Percentiles rank a stretch among this genome's conserved stretches.
phyloP scores from a whole-genome alignment of 208 protist species.

The Trypanosoma platydactyli region DNA sequence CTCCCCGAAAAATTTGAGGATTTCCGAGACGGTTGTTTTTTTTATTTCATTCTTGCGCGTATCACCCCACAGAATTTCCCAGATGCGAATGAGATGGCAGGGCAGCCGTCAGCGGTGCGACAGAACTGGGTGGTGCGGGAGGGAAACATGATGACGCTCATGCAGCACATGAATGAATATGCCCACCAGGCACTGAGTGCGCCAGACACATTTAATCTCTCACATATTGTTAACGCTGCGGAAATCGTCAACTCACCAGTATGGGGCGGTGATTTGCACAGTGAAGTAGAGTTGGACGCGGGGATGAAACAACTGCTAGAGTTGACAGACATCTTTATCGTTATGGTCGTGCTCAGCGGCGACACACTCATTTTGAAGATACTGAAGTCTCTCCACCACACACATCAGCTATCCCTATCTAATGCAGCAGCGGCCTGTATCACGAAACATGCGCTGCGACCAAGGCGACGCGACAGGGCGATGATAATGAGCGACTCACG shows the following conservation, averaged over 20 bases:
- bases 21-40: slow-evolving; percentile 38
- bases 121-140: slow-evolving; percentile 28
- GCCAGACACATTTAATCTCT: slow-evolving; percentile 30
- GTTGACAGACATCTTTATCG: slow-evolving; percentile 45
- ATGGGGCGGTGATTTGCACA: neutral
- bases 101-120: neutral
- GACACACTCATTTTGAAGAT: slow-evolving; percentile 29
- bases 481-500: slow-evolving; percentile 7
- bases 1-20: slow-evolving; percentile 29
- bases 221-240: slow-evolving; percentile 24
- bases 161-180: slow-evolving; percentile 47
- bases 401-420: slow-evolving; percentile 59
- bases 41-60: slow-evolving; percentile 46
- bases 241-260: slow-evolving; percentile 10
- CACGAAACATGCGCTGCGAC: slow-evolving; percentile 38
- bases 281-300: neutral
- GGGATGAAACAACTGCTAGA: slow-evolving; percentile 21
- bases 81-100: slow-evolving; percentile 25
- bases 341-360: slow-evolving; percentile 63
- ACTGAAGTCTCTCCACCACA: slow-evolving; percentile 44
- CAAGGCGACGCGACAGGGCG: slow-evolving; percentile 19
- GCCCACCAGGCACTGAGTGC: slow-evolving; percentile 36
- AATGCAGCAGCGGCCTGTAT: slow-evolving; percentile 54
- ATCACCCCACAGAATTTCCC: slow-evolving; percentile 41
- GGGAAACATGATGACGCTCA: slow-evolving; percentile 42